Percentiles rank a stretch among this genome's conserved stretches.
phyloP scores from a whole-genome alignment of 257 asterid species.

The Echium plantagineum region DNA sequence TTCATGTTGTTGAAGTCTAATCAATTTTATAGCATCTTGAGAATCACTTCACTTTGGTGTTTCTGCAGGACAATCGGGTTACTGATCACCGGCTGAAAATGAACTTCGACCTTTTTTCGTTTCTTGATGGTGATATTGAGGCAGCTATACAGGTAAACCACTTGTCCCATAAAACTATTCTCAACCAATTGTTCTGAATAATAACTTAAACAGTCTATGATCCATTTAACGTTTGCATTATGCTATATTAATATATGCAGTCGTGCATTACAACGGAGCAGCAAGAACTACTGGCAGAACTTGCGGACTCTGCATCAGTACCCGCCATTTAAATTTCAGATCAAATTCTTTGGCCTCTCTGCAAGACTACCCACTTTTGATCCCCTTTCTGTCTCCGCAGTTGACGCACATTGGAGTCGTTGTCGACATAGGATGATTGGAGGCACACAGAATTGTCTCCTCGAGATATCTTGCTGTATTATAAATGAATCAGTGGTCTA shows the following conservation, averaged over 20 bases:
- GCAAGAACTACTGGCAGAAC: constrained; percentile 83
- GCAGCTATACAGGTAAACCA: constrained; percentile 76
- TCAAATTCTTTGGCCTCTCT: too few relatives aligned
- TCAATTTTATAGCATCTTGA: not conserved
- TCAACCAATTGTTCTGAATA: not conserved
- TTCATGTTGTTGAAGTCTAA: not conserved
- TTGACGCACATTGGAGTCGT: too few relatives aligned
- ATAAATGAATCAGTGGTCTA: too few relatives aligned
- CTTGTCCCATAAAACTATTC: not conserved
- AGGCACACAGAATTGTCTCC: too few relatives aligned
- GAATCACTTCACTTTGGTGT: constrained; percentile 1
- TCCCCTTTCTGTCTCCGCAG: too few relatives aligned
- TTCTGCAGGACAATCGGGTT: constrained; percentile 79
- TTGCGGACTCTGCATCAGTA: constrained; percentile 56
- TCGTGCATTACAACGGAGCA: constrained; percentile 82
- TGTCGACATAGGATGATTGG: too few relatives aligned
- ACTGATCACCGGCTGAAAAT: constrained; percentile 92
- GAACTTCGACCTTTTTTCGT: constrained; percentile 78
- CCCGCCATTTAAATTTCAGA: constrained; percentile 22
- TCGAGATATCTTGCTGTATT: too few relatives aligned
- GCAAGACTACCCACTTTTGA: too few relatives aligned
- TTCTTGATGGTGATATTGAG: constrained; percentile 86
- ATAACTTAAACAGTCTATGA: not conserved
- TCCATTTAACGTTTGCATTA: not conserved
- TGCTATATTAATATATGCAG: constrained; percentile 34